A percentile compares a stretch with the other conserved stretches of the same genome.
Evolutionary conservation across 441 rosid species (phyloP).

Genomic region (Theobroma grandiflorum): DNA sequence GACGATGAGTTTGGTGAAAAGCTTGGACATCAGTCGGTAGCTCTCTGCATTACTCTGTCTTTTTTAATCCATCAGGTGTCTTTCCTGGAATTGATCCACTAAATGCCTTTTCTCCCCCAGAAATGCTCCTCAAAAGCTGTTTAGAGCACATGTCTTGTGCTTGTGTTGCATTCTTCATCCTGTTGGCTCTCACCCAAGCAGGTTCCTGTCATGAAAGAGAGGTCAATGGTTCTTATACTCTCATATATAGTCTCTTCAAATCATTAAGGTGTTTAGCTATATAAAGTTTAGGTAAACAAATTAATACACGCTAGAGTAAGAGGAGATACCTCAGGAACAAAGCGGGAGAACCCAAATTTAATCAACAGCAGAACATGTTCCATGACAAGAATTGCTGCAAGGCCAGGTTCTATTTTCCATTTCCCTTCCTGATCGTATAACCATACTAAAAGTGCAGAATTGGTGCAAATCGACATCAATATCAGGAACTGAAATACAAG

Average conservation of each 20-base stretch:
- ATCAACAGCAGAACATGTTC: slow-evolving; percentile 79
- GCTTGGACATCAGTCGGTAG: background rate
- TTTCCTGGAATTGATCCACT: slow-evolving; percentile 14
- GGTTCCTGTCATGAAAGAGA: slow-evolving; percentile 63
- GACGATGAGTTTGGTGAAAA: background rate
- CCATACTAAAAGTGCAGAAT: slow-evolving; percentile 87
- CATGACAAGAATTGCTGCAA: slow-evolving; percentile 82
- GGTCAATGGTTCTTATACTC: background rate
- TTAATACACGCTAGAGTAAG: background rate
- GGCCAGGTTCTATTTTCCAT: slow-evolving; percentile 95
- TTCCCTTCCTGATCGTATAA: slow-evolving; percentile 86
- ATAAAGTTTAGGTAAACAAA: background rate
- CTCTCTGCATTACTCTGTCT: slow-evolving; percentile 27
- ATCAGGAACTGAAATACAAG: slow-evolving; percentile 66
- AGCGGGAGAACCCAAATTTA: slow-evolving; percentile 83
- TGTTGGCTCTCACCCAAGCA: slow-evolving; percentile 87
- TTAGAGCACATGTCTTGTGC: slow-evolving; percentile 80
- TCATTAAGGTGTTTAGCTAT: background rate
- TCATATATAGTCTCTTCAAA: background rate
- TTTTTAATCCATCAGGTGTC: background rate
- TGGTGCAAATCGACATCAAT: slow-evolving; percentile 94
- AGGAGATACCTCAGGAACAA: slow-evolving; percentile 73
- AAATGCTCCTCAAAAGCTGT: slow-evolving; percentile 72
- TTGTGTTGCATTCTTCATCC: slow-evolving; percentile 72
- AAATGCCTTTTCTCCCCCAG: slow-evolving; percentile 44